Conservation (phyloP, 148 eudicot species). For the Limonium bicolor region DNA sequence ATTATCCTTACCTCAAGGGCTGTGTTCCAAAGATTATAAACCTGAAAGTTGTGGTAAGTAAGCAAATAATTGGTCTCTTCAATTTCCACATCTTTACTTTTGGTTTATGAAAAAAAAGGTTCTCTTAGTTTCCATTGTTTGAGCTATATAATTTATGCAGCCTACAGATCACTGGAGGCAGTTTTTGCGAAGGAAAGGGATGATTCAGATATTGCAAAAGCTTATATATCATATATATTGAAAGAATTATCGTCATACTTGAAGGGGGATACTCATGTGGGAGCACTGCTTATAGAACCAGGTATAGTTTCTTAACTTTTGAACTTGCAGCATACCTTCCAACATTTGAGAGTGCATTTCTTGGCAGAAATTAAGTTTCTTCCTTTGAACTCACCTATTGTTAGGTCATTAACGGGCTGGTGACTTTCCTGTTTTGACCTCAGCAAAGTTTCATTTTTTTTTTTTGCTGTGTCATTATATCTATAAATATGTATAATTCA, state of each 20-base stretch:
- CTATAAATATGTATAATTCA: not conserved
- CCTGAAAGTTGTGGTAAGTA: slow-evolving; percentile 40
- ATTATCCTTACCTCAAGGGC: slow-evolving; percentile 42
- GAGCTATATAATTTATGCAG: slow-evolving; percentile 20
- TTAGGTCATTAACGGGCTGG: too few relatives aligned
- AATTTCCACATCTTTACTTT: not conserved
- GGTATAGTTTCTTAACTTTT: slow-evolving; percentile 20
- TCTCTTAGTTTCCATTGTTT: not conserved
- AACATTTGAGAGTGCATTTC: too few relatives aligned
- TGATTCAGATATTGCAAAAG: slow-evolving; percentile 30
- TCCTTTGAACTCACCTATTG: too few relatives aligned
- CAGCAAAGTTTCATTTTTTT: too few relatives aligned
- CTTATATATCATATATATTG: slow-evolving; percentile 36
- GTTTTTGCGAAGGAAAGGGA: slow-evolving; percentile 57
- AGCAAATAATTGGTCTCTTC: not conserved
- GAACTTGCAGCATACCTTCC: not conserved
- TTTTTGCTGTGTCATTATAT: too few relatives aligned
- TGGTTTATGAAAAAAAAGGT: too few relatives aligned
- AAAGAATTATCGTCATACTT: slow-evolving; percentile 31
- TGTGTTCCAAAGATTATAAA: slow-evolving; percentile 18
- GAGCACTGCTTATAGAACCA: slow-evolving; percentile 89
- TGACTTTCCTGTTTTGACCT: too few relatives aligned
- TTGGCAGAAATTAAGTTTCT: too few relatives aligned
- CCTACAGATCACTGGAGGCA: slow-evolving; percentile 45
- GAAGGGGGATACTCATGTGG: slow-evolving; percentile 30